A percentile compares a stretch with the other conserved stretches of the same genome.
These are phyloP conservation scores for Nakazawaea molendinolei DNA, from an alignment of 805 yeast genomes.

Conservation along the genomic window DNA sequence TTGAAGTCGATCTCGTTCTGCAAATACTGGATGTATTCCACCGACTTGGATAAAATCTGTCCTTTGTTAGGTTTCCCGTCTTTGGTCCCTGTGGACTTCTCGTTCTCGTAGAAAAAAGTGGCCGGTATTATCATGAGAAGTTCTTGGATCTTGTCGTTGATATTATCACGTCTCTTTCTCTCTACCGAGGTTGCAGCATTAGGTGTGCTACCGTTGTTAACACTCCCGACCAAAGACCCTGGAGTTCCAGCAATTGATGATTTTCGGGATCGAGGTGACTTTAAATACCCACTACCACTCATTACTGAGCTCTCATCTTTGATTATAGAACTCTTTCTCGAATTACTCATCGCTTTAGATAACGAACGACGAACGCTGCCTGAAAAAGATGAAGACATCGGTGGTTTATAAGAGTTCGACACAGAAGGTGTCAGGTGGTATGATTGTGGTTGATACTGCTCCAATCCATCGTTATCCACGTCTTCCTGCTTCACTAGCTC, in stretches of 20 bases:
- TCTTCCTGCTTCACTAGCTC: background rate
- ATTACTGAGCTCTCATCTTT: conserved; percentile 10
- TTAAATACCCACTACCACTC: background rate
- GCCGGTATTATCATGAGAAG: conserved; percentile 26
- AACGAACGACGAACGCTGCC: conserved; percentile 10
- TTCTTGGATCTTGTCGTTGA: conserved; percentile 53
- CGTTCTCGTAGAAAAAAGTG: conserved; percentile 34
- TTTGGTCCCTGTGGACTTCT: conserved; percentile 59
- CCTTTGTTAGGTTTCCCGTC: conserved; percentile 86
- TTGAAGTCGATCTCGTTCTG: conserved; percentile 73
- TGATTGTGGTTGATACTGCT: conserved; percentile 7
- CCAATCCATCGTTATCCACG: background rate
- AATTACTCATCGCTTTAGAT: conserved; percentile 11
- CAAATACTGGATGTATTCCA: conserved; percentile 59
- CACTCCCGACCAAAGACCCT: background rate
- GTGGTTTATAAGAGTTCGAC: background rate
- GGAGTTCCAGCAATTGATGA: conserved; percentile 11
- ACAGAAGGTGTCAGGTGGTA: conserved; percentile 9
- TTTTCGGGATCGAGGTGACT: conserved; percentile 10
- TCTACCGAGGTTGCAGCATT: conserved; percentile 32
- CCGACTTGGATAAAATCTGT: conserved; percentile 68
- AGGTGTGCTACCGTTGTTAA: conserved; percentile 4
- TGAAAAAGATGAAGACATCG: conserved; percentile 8
- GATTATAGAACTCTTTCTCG: conserved; percentile 11
- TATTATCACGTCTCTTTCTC: conserved; percentile 47